Evolutionary conservation across 306 rosid genomes (phyloP).

Genomic region (Casuarina glauca): DNA sequence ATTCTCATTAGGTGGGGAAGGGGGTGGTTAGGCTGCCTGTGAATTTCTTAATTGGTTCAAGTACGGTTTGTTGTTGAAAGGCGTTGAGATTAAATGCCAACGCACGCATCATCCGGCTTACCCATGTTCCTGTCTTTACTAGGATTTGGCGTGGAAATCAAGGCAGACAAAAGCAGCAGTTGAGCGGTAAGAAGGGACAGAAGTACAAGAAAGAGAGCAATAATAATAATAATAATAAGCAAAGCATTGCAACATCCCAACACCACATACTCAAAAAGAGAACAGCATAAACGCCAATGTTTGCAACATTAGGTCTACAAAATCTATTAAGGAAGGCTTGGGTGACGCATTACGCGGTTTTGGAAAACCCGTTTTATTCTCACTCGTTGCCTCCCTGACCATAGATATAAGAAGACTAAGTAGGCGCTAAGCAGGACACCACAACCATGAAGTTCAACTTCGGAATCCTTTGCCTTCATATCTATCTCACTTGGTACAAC

Average conservation of each 20-base stretch:
- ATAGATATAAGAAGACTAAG: slow-evolving; percentile 1
- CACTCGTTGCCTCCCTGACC: background rate
- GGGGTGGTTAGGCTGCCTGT: too few species aligned
- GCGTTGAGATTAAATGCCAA: too few species aligned
- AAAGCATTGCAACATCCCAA: background rate
- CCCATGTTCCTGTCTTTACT: background rate
- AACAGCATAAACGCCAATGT: background rate
- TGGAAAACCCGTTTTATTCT: background rate
- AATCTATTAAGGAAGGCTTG: background rate
- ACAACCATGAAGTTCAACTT: background rate
- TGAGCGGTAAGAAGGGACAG: background rate
- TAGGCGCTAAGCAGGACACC: slow-evolving; percentile 10
- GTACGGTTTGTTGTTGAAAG: too few species aligned
- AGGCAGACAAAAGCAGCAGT: too few species aligned
- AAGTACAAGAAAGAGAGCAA: background rate
- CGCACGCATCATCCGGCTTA: too few species aligned
- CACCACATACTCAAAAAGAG: background rate
- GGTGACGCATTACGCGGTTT: background rate
- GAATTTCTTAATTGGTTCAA: too few species aligned
- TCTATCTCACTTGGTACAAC: slow-evolving; percentile 16
- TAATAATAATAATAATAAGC: background rate
- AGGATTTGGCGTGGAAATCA: background rate
- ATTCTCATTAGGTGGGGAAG: background rate
- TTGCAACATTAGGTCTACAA: background rate
- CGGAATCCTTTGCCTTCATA: background rate